Evolutionary conservation across 805 yeast species (phyloP), one percentile per base, ranked within the genome.

Genomic region (Saitoella complicata): DNA sequence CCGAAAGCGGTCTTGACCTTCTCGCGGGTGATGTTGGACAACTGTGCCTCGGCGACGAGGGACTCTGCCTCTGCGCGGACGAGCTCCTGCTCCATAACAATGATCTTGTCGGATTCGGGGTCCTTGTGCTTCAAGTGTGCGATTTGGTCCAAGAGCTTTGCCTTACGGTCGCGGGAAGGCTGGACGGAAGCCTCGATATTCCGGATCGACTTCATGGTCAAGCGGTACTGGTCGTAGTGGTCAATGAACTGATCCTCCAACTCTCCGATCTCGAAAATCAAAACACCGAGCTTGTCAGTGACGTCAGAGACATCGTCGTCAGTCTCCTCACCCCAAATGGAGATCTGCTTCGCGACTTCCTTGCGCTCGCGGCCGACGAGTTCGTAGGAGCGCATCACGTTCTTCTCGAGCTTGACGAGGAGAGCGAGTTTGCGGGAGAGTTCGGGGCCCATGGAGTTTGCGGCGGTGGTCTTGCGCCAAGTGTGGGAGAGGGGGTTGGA

Each of bases 61-160:
- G 95, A 85, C 71, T 91, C 97, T 54, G 97, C 97, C 73, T 88
- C 98, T 43, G 97, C 96, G 68, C 98, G 80, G 55, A 91, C 97
- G 63, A 91, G 76, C 70, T 91, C 97, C 71, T 91, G 97, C 73
- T 88, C 98, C 65, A 88, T 76, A 45, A 87, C 88, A 53, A 83
- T 78, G 54, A 88, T 82, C 73, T 88, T 88, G 64, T 95, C 93
- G 45, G 95, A 85, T 69, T 82, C 85, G 52, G 98, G 97, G 67
- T 88, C 97, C 75, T 88, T 88, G 75, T 91, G 91, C 72, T 91
- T 91, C 68, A 88, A 76, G 68, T 84, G 85, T 51, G 97, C 97
- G 68, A 88, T 88, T 70, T 87, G 87, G 66, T 88, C 95, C 54
- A 97, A 86, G 65, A 88, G 83, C 70, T 87, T 87, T 65, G 84